These are phyloP conservation scores for Sporisorium iseilematis-ciliati DNA, from an alignment of 1,284 basidiomycete genomes.

Conservation along the genomic window DNA sequence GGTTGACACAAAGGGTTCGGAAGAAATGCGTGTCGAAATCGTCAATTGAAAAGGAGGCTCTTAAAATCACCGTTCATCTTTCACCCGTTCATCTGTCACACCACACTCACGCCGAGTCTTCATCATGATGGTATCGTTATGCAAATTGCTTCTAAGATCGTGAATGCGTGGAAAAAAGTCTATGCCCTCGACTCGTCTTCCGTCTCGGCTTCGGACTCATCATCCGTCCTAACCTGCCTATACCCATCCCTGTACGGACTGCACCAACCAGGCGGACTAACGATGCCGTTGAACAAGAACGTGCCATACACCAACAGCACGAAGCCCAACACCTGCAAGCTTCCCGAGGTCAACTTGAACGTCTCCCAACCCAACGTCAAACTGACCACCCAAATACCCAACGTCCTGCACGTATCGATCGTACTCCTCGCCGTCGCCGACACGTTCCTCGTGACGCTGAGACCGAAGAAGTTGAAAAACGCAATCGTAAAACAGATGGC, in stretches of 20 bases:
- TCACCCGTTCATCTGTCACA: no score
- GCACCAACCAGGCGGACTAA: constrained; percentile 54
- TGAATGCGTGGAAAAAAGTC: no score
- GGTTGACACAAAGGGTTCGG: no score
- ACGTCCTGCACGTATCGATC: constrained; percentile 94
- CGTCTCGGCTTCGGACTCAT: constrained; percentile 15
- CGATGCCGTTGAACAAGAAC: constrained; percentile 68
- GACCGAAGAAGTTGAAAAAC: constrained; percentile 95
- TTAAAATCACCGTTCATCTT: no score
- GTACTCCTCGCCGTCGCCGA: constrained; percentile 73
- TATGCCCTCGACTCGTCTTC: constrained; percentile 4
- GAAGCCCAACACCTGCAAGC: constrained; percentile 90
- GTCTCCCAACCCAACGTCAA: constrained; percentile 83
- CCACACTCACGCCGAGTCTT: no score
- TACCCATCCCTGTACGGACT: constrained; percentile 19
- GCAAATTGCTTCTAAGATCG: no score
- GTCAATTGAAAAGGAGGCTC: no score
- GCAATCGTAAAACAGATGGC: constrained; percentile 77
- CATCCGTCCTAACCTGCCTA: constrained; percentile 14
- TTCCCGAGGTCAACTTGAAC: constrained; percentile 82
- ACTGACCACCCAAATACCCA: constrained; percentile 78
- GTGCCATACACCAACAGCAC: constrained; percentile 83
- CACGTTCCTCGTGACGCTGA: constrained; percentile 81
- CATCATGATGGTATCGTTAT: no score
- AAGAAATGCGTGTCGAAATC: no score